phyloP scores from a whole-genome alignment of 768 basidiomycete genomes.

The Naganishia friedmannii region DNA sequence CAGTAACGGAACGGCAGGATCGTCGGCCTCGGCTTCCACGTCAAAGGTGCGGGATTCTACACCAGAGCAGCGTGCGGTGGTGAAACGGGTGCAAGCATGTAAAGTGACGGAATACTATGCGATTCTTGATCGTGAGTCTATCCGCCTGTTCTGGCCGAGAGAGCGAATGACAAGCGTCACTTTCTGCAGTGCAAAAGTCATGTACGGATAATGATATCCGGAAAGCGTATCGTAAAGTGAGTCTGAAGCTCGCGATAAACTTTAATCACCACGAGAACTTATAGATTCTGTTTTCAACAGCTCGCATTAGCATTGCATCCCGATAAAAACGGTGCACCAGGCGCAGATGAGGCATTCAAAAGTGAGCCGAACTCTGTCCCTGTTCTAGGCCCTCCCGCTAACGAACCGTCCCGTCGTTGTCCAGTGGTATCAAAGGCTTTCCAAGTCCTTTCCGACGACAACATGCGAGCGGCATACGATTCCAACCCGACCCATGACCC shows the following conservation, averaged over 20 bases:
- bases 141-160: neutral
- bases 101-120: slow-evolving; percentile 90
- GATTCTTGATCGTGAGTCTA: slow-evolving; percentile 61
- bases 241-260: slow-evolving; percentile 33
- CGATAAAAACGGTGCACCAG: slow-evolving; percentile 72
- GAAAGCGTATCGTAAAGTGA: slow-evolving; percentile 93
- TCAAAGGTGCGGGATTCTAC: slow-evolving; percentile 78
- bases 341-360: slow-evolving; percentile 97
- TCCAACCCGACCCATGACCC: slow-evolving; percentile 65
- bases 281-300: slow-evolving; percentile 52
- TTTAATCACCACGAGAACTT: neutral
- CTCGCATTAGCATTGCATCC: slow-evolving; percentile 67
- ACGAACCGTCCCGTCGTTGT: slow-evolving; percentile 18
- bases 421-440: slow-evolving; percentile 97
- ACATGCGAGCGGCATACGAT: slow-evolving; percentile 84
- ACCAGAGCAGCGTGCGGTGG: slow-evolving; percentile 72
- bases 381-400: neutral
- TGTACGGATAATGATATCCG: slow-evolving; percentile 55
- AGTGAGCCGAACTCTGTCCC: slow-evolving; percentile 57
- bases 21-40: slow-evolving; percentile 24
- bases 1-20: slow-evolving; percentile 16
- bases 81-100: slow-evolving; percentile 79
- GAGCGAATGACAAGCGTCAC: too few relatives aligned
- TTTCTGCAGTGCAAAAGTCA: slow-evolving; percentile 42
- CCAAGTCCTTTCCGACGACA: slow-evolving; percentile 87